A percentile compares a stretch with the other conserved stretches of the same genome.
phyloP scores from a whole-genome alignment of 2,329 filamentous ascomycete species.

The Catunica adiposa region DNA sequence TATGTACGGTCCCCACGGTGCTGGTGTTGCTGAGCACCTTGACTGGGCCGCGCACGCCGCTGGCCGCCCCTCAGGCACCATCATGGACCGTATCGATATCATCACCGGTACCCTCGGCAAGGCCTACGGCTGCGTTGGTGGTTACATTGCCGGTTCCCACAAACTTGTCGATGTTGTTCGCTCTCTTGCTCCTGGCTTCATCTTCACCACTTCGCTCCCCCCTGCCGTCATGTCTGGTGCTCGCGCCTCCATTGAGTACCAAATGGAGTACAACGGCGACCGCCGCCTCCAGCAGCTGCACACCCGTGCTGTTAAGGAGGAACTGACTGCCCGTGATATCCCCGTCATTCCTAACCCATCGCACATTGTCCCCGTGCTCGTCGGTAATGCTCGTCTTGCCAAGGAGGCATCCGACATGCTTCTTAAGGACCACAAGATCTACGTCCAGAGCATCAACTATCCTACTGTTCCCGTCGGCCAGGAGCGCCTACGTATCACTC shows the following conservation, averaged over 20 bases:
- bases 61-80: conserved; percentile 59
- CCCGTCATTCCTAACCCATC: conserved; percentile 96
- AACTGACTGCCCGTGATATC: conserved; percentile 62
- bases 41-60: conserved; percentile 76
- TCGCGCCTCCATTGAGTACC: conserved; percentile 81
- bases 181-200: conserved; percentile 90
- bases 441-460: conserved; percentile 98
- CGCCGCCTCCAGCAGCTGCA: conserved; percentile 88
- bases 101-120: conserved; percentile 96
- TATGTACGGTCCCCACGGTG: conserved; percentile 94
- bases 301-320: conserved; percentile 83
- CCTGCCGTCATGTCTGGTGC: conserved; percentile 96
- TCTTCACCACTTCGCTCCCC: conserved; percentile 93
- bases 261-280: conserved; percentile 70
- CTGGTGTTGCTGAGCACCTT: conserved; percentile 91
- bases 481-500: conserved; percentile 88
- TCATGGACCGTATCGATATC: conserved; percentile 94
- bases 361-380: conserved; percentile 86
- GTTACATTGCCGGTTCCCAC: conserved; percentile 83
- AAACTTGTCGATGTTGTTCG: conserved; percentile 84
- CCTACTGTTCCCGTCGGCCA: conserved; percentile 96
- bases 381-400: conserved; percentile 84
- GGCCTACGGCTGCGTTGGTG: conserved; percentile 92
- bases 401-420: conserved; percentile 87
- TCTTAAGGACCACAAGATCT: conserved; percentile 77